Evolutionary conservation across 2,329 filamentous ascomycete genomes (phyloP).

Genomic region (Fusarium nodosum): DNA sequence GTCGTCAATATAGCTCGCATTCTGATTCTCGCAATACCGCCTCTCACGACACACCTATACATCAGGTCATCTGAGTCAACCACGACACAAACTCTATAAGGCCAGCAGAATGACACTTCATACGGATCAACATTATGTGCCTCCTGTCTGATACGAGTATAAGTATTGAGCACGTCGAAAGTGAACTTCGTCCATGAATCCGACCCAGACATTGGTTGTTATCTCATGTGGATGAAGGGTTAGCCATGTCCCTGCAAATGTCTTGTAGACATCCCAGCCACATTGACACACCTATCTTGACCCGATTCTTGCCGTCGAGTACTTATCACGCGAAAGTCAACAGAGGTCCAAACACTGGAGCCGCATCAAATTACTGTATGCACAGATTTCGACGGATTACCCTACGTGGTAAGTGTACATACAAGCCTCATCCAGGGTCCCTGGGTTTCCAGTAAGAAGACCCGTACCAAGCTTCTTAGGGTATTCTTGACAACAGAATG

Average conservation of each 20-base stretch:
- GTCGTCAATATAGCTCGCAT: not conserved
- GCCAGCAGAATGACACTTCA: not conserved
- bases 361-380: not conserved
- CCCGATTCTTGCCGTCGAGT: too few relatives aligned
- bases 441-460: conserved; percentile 1
- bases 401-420: conserved; percentile 3
- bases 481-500: conserved; percentile 15
- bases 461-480: conserved; percentile 4
- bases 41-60: not conserved
- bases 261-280: not conserved
- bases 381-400: not conserved
- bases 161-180: not conserved
- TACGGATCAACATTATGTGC: not conserved
- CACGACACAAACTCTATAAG: not conserved
- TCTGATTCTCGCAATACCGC: not conserved
- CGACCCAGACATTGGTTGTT: not conserved
- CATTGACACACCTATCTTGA: not conserved
- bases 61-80: not conserved
- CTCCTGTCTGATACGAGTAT: not conserved
- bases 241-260: too few relatives aligned
- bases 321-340: not conserved
- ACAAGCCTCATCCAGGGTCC: not conserved
- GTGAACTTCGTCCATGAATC: too few relatives aligned
- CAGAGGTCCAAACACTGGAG: not conserved
- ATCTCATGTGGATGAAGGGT: not conserved